phyloP scores from a whole-genome alignment of 805 yeast genomes.

The Alloascoidea hylecoeti region DNA sequence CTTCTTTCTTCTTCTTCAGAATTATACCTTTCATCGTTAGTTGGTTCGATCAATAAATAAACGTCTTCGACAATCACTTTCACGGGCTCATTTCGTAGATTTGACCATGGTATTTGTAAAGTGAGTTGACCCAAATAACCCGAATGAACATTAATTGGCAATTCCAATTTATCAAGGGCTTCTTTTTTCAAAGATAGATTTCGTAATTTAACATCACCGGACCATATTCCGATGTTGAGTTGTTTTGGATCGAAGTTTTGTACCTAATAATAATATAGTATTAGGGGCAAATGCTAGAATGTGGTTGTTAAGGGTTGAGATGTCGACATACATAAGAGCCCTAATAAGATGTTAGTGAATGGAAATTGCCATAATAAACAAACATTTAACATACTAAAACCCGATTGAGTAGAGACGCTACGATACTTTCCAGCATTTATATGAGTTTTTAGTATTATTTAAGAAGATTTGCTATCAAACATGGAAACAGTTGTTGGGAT shows the following conservation, averaged over 20 bases:
- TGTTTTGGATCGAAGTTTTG: conserved; percentile 95
- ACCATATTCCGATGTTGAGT: conserved; percentile 91
- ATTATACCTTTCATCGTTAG: conserved; percentile 41
- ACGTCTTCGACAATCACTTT: conserved; percentile 79
- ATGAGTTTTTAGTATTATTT: too few relatives aligned
- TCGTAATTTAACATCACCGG: conserved; percentile 84
- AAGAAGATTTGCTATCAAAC: too few relatives aligned
- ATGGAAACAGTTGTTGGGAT: too few relatives aligned
- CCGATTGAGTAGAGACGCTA: conserved; percentile 25
- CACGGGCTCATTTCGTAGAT: conserved; percentile 84
- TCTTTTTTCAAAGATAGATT: conserved; percentile 74
- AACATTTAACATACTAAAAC: conserved; percentile 17
- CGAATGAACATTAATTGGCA: conserved; percentile 77
- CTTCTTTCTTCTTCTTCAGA: conserved; percentile 46
- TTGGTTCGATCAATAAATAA: conserved; percentile 69
- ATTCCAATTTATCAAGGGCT: conserved; percentile 70
- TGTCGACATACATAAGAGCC: conserved; percentile 19
- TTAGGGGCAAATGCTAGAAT: conserved; percentile 2
- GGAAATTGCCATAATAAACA: background rate
- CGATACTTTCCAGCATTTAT: conserved; percentile 28
- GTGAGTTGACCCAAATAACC: conserved; percentile 87
- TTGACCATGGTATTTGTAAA: conserved; percentile 93
- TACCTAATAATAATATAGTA: conserved; percentile 35
- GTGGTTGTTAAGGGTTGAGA: background rate
- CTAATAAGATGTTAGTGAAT: conserved; percentile 8